Percentiles rank a stretch among this genome's conserved stretches.
Conservation (phyloP, 306 rosid species). For the apple (Malus domestica) region DNA sequence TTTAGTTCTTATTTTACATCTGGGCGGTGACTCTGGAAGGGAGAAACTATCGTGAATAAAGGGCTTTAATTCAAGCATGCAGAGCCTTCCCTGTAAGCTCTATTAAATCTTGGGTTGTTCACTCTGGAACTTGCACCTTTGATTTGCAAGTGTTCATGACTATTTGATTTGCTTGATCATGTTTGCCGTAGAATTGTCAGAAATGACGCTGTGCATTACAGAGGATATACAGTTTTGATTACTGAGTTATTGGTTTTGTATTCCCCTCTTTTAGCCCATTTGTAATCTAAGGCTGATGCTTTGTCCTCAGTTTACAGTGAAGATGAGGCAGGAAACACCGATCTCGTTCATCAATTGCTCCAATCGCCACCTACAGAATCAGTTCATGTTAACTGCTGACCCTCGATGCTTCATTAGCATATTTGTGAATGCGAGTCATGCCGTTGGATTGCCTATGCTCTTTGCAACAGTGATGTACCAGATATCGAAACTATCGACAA, state of each 20-base stretch:
- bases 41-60: neutral
- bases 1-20: neutral
- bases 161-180: neutral
- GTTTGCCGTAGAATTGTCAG: too few relatives aligned
- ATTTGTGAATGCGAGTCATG: neutral
- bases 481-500: neutral
- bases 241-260: neutral
- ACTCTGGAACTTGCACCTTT: neutral
- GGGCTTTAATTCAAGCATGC: neutral
- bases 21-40: neutral
- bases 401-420: neutral
- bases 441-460: neutral
- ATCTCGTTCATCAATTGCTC: slow-evolving; percentile 2
- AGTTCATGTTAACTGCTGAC: neutral
- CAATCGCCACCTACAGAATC: slow-evolving; percentile 3
- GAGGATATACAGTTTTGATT: neutral
- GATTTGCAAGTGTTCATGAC: neutral
- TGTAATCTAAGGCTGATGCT: slow-evolving; percentile 5
- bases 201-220: neutral
- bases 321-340: slow-evolving; percentile 20
- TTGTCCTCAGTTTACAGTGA: slow-evolving; percentile 21
- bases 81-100: too few relatives aligned
- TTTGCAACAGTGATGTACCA: neutral
- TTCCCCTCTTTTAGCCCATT: neutral
- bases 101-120: neutral